phyloP scores from a whole-genome alignment of 1,284 basidiomycete species.

The Moniliella sp. region DNA sequence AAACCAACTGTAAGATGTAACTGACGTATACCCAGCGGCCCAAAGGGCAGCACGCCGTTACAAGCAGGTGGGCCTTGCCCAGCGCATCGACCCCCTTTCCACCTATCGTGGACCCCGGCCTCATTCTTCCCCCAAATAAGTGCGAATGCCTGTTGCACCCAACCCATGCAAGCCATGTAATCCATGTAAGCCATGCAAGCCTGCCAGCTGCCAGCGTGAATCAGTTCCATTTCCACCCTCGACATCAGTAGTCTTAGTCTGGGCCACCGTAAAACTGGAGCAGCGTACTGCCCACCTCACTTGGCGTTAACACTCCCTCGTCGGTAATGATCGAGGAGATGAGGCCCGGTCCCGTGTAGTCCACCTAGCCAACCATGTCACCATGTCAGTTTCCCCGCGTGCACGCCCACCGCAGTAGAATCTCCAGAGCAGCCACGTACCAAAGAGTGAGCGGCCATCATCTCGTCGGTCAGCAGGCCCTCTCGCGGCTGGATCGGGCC shows the following conservation, averaged over 20 bases:
- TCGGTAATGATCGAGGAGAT: constrained; percentile 77
- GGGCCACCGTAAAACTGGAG: constrained; percentile 53
- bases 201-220: too few relatives aligned
- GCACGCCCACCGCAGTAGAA: background rate
- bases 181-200: too few relatives aligned
- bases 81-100: too few relatives aligned
- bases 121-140: too few relatives aligned
- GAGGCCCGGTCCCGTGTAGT: constrained; percentile 45
- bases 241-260: constrained; percentile 7
- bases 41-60: too few relatives aligned
- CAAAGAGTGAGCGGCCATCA: constrained; percentile 18
- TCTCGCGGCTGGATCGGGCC: background rate
- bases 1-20: too few relatives aligned
- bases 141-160: too few relatives aligned
- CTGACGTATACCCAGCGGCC: too few relatives aligned
- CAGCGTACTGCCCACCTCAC: constrained; percentile 69
- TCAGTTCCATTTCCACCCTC: too few relatives aligned
- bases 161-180: too few relatives aligned
- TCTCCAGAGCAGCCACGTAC: constrained; percentile 4
- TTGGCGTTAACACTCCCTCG: constrained; percentile 69
- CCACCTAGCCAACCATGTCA: constrained; percentile 8
- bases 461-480: constrained; percentile 15
- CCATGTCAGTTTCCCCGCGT: background rate
- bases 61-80: too few relatives aligned
- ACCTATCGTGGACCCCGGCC: too few relatives aligned